These are phyloP conservation scores for Aquilaria yunnanensis DNA, from an alignment of 345 rosid species.

Conservation along the genomic window DNA sequence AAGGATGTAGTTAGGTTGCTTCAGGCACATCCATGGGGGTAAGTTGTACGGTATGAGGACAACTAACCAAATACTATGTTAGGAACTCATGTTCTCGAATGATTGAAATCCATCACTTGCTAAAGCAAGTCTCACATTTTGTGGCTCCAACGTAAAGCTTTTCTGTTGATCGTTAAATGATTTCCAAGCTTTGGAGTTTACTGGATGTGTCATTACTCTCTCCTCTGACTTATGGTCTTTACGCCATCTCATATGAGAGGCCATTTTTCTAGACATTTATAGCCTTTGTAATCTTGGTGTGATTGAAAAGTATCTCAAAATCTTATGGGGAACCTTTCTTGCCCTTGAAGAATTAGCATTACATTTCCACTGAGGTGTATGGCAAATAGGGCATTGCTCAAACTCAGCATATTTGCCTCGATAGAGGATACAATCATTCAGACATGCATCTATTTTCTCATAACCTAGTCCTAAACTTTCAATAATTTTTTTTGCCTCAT, in stretches of 20 bases:
- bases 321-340: constrained; percentile 3
- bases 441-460: too few relatives aligned
- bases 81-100: neutral
- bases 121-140: constrained; percentile 3
- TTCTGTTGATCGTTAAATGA: neutral
- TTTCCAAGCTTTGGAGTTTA: constrained; percentile 3
- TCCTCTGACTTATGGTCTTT: neutral
- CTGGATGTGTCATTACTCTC: neutral
- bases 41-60: constrained; percentile 7
- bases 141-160: constrained; percentile 1
- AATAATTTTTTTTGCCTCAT: neutral
- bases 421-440: constrained; percentile 5
- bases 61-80: constrained; percentile 3
- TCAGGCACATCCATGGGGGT: constrained; percentile 8
- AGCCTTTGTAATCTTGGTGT: neutral
- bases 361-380: neutral
- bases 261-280: neutral
- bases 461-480: too few relatives aligned
- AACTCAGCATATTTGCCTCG: neutral
- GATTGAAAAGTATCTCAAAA: constrained; percentile 7
- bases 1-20: neutral
- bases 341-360: neutral
- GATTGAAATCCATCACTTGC: constrained; percentile 4
- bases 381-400: neutral
- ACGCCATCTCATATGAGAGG: constrained; percentile 11